Evolutionary conservation across 768 basidiomycete species (phyloP), one percentile per base, ranked within the genome.

Genomic region (Mycena sanguinolenta): DNA sequence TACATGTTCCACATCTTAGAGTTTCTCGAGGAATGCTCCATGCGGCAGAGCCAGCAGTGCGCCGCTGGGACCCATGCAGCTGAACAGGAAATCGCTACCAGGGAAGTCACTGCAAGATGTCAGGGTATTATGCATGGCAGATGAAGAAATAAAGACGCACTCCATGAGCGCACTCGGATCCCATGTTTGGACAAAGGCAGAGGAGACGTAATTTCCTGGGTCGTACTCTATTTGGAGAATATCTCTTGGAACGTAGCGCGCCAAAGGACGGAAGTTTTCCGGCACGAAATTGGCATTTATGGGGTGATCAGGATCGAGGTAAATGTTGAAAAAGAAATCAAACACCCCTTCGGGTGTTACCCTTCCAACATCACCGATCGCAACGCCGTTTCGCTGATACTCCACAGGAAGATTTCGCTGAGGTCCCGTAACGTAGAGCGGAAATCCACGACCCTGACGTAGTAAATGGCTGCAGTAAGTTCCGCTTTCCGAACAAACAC

Each of bases 291-390:
- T 28, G 3, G 50, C 50, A 13, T 52, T 52, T 23, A 52, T 52
- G 50, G 50, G 50, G 25, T 52, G 50, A 27, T 52, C 42, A 21
- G 42, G n/a, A 16, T 5, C 16, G n/a, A 77, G 63, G 42, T 77
- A 79, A 23, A 81, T 69, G 62, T 81, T 82, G 73, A 82, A 83
- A 32, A 82, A 76, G 39, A 77, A 70, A 36, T 80, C 80, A 32
- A 83, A 82, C 13, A 66, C 67, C 39, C 80, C 81, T 39, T 75
- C 73, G 19, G 74, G 74, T 17, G 79, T 74, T 16, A 83, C 64
- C 19, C 79, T 70, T 12, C 80, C 79, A 19, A 82, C 79, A 46
- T 82, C 82, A 6, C 82, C 82, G 52, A 82, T 80, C 23, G 63
- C 71, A 42, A 79, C 72, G 0, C 80, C 81, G 19, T 67, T 53